Percentiles rank a stretch among this genome's conserved stretches.
Evolutionary conservation across 2,329 filamentous ascomycete species (phyloP).

Genomic region (Hypoxylon sp.): DNA sequence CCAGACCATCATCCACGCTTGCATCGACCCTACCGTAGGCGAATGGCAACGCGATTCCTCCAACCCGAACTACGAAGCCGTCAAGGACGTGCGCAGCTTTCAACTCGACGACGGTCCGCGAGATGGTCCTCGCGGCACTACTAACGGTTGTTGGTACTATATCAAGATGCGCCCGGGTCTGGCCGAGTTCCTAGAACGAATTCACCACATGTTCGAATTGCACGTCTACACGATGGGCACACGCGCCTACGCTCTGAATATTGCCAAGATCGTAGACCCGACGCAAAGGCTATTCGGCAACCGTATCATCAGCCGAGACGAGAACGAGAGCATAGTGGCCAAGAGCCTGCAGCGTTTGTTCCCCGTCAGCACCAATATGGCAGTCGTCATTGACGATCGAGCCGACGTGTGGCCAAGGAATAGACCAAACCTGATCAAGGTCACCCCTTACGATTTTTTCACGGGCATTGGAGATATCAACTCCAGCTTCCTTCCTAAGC

Average conservation of each 20-base stretch:
- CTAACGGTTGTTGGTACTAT: slow-evolving; percentile 89
- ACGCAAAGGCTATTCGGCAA: slow-evolving; percentile 90
- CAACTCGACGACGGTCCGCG: slow-evolving; percentile 87
- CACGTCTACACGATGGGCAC: slow-evolving; percentile 99
- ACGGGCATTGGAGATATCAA: slow-evolving; percentile 99
- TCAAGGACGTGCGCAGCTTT: slow-evolving; percentile 88
- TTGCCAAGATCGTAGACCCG: slow-evolving; percentile 92
- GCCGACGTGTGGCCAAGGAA: slow-evolving; percentile 95
- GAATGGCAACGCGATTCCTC: slow-evolving; percentile 91
- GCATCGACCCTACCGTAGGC: slow-evolving; percentile 92
- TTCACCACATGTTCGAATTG: slow-evolving; percentile 75
- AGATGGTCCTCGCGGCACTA: slow-evolving; percentile 74
- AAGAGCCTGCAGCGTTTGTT: slow-evolving; percentile 93
- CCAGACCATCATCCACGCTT: slow-evolving; percentile 98
- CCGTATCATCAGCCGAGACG: slow-evolving; percentile 93
- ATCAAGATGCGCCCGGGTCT: slow-evolving; percentile 95
- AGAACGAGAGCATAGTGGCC: slow-evolving; percentile 90
- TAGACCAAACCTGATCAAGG: slow-evolving; percentile 91
- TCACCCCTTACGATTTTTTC: slow-evolving; percentile 96
- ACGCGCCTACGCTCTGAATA: slow-evolving; percentile 90
- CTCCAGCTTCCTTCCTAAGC: slow-evolving; percentile 92
- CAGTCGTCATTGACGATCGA: slow-evolving; percentile 97
- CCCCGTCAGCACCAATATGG: slow-evolving; percentile 98
- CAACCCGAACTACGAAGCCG: slow-evolving; percentile 89
- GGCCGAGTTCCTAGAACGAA: slow-evolving; percentile 73